Conservation (phyloP, 805 yeast genomes). For the Myxozyma monticola region DNA sequence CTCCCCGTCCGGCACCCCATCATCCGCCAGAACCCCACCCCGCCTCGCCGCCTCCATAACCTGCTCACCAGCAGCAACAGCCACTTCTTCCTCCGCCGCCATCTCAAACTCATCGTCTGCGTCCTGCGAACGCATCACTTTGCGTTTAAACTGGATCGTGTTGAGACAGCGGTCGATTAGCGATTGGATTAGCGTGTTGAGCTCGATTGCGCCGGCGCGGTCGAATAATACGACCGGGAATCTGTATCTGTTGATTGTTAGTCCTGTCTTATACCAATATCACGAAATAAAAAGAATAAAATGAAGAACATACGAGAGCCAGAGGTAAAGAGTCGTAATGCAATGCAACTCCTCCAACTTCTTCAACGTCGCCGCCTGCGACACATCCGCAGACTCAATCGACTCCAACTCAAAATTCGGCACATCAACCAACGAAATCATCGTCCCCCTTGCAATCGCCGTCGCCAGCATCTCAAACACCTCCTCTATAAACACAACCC, state of each 20-base stretch:
- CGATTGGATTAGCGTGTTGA: slow-evolving; percentile 44
- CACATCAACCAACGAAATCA: slow-evolving; percentile 59
- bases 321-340: slow-evolving; percentile 52
- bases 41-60: background rate
- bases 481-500: slow-evolving; percentile 40
- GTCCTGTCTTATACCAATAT: background rate
- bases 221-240: slow-evolving; percentile 82
- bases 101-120: background rate
- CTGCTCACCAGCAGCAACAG: too few species aligned
- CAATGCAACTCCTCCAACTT: slow-evolving; percentile 26
- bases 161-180: slow-evolving; percentile 24
- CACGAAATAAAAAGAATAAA: background rate
- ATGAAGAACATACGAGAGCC: slow-evolving; percentile 63
- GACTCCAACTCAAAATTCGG: slow-evolving; percentile 27
- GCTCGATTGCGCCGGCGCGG: slow-evolving; percentile 66
- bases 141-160: slow-evolving; percentile 20
- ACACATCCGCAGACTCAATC: slow-evolving; percentile 19
- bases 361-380: slow-evolving; percentile 16
- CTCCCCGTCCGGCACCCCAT: background rate
- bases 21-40: background rate
- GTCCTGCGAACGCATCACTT: background rate
- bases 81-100: background rate
- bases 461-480: slow-evolving; percentile 51
- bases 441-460: slow-evolving; percentile 56
- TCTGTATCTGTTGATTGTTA: slow-evolving; percentile 41